Evolutionary conservation across 495 filamentous ascomycete species (phyloP).

Genomic region (Tuber brumale): DNA sequence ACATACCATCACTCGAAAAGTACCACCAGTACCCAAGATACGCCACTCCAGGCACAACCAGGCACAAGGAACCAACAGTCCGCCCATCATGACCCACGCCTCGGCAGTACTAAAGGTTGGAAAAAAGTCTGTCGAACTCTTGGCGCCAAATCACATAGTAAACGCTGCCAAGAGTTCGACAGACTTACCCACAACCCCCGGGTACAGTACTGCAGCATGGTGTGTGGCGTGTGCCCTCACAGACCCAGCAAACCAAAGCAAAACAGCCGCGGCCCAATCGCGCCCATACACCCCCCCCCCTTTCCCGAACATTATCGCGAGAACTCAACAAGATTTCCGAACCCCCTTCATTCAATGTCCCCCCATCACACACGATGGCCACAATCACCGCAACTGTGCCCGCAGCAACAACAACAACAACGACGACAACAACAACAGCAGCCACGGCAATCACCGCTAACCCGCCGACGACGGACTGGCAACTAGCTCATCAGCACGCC

Average conservation of each 20-base stretch:
- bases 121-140: too few relatives aligned
- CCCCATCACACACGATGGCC: slow-evolving; percentile 34
- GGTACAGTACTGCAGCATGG: not conserved
- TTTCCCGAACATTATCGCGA: slow-evolving; percentile 12
- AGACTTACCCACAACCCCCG: too few relatives aligned
- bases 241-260: not conserved
- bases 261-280: slow-evolving; percentile 28
- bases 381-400: slow-evolving; percentile 12
- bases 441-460: slow-evolving; percentile 18
- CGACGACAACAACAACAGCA: slow-evolving; percentile 19
- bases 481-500: slow-evolving; percentile 37
- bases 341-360: slow-evolving; percentile 27
- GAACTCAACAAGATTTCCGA: not conserved
- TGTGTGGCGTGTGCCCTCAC: not conserved
- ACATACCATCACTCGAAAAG: not conserved
- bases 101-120: too few relatives aligned
- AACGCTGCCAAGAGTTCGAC: too few relatives aligned
- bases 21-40: not conserved
- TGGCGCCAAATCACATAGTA: too few relatives aligned
- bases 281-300: slow-evolving; percentile 20
- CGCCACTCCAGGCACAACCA: not conserved
- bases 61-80: not conserved
- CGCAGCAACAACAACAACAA: slow-evolving; percentile 6
- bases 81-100: not conserved
- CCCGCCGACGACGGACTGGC: slow-evolving; percentile 35